Percentiles rank a stretch among this genome's conserved stretches.
Evolutionary conservation across 2,329 filamentous ascomycete genomes (phyloP).

Genomic region (Nannizziopsis barbatae): DNA sequence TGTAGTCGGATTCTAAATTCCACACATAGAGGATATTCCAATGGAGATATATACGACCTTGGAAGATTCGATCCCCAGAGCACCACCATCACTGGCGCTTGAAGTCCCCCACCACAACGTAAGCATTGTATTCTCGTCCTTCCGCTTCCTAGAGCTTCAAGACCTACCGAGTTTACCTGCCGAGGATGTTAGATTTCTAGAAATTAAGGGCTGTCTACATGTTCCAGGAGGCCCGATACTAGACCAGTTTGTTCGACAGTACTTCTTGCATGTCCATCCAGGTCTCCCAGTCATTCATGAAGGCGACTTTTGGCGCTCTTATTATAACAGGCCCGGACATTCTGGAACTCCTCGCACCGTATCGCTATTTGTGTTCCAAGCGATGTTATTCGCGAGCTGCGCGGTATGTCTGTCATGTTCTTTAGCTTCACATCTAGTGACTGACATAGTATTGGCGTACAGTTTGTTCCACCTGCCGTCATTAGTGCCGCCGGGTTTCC

Average conservation of each 20-base stretch:
- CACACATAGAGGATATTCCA: background rate
- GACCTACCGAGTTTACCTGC: slow-evolving; percentile 20
- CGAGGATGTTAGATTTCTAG: slow-evolving; percentile 40
- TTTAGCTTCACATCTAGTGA: slow-evolving; percentile 16
- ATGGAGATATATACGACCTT: slow-evolving; percentile 5
- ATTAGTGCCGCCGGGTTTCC: slow-evolving; percentile 33
- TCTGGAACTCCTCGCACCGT: slow-evolving; percentile 13
- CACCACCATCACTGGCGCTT: background rate
- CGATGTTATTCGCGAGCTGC: slow-evolving; percentile 24
- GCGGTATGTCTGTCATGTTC: slow-evolving; percentile 30
- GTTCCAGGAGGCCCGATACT: slow-evolving; percentile 35
- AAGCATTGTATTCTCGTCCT: slow-evolving; percentile 26
- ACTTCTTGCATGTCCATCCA: slow-evolving; percentile 26
- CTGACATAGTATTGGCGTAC: slow-evolving; percentile 21
- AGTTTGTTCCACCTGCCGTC: slow-evolving; percentile 39
- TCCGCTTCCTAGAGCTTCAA: slow-evolving; percentile 19
- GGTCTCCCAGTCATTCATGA: slow-evolving; percentile 27
- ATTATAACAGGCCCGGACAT: slow-evolving; percentile 8
- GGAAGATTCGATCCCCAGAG: slow-evolving; percentile 1
- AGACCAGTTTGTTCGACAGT: slow-evolving; percentile 38
- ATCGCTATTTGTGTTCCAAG: slow-evolving; percentile 26
- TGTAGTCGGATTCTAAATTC: background rate
- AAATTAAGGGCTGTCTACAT: slow-evolving; percentile 38
- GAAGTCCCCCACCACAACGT: slow-evolving; percentile 26
- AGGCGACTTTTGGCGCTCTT: slow-evolving; percentile 36